Percentiles rank a stretch among this genome's conserved stretches.
phyloP scores from a whole-genome alignment of 495 filamentous ascomycete species.

The Aspergillus heteromorphus region DNA sequence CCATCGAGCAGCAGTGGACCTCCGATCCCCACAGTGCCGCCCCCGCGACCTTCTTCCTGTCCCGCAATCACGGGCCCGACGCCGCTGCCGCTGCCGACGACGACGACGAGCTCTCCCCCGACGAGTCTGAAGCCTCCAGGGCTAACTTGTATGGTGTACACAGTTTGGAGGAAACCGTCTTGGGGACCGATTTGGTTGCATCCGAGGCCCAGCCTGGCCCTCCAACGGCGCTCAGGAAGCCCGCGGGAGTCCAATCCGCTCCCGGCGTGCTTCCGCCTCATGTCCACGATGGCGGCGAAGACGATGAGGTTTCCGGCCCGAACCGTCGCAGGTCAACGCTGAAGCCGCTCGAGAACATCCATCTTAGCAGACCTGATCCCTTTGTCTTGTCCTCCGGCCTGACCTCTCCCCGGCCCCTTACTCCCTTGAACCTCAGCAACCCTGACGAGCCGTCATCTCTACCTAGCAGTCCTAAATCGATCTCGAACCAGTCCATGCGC shows the following conservation, averaged over 20 bases:
- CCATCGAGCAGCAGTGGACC: conserved; percentile 32
- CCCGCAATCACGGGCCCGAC: conserved; percentile 27
- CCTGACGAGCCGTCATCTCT: conserved; percentile 42
- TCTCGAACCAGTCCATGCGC: conserved; percentile 43
- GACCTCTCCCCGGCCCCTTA: conserved; percentile 37
- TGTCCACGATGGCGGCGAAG: conserved; percentile 28
- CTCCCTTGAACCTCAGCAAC: conserved; percentile 38
- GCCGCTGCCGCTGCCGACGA: conserved; percentile 21
- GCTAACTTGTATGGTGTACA: conserved; percentile 58
- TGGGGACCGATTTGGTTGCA: conserved; percentile 8
- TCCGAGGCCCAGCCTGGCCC: conserved; percentile 10
- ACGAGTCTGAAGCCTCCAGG: conserved; percentile 17
- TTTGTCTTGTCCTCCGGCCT: conserved; percentile 21
- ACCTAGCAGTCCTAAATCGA: conserved; percentile 49
- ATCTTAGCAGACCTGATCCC: conserved; percentile 16
- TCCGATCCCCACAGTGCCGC: conserved; percentile 32
- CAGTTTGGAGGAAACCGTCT: conserved; percentile 54
- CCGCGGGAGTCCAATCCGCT: neutral
- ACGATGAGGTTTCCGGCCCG: conserved; percentile 16
- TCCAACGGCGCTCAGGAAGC: conserved; percentile 8
- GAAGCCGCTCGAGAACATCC: conserved; percentile 21
- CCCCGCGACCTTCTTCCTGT: conserved; percentile 47
- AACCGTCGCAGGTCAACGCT: conserved; percentile 31
- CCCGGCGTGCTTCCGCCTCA: conserved; percentile 1
- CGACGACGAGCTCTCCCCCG: conserved; percentile 22